Percentiles rank a stretch among this genome's conserved stretches.
Evolutionary conservation across 805 yeast species (phyloP).

Genomic region (Saturnispora quitensis): DNA sequence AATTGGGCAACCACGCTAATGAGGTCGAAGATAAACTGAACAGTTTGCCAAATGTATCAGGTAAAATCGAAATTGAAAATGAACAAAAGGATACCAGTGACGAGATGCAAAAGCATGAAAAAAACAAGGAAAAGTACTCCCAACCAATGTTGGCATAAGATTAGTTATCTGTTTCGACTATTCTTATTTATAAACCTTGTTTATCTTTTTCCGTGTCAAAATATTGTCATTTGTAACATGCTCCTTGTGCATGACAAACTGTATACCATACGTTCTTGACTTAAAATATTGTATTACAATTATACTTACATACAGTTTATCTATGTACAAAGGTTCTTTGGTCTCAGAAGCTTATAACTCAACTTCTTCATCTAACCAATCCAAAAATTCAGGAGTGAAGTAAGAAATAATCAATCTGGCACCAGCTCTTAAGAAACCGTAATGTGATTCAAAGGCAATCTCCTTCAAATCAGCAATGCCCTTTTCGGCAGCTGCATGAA

Average conservation of each 20-base stretch:
- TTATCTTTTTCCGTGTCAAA: background rate
- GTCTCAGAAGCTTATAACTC: conserved; percentile 12
- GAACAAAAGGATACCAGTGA: conserved; percentile 4
- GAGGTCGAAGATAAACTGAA: conserved; percentile 12
- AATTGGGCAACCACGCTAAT: background rate
- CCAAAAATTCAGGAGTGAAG: conserved; percentile 91
- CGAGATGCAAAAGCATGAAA: conserved; percentile 7
- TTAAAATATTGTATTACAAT: background rate
- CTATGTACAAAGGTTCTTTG: background rate
- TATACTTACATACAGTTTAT: background rate
- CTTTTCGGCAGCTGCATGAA: conserved; percentile 96
- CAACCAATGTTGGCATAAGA: conserved; percentile 4
- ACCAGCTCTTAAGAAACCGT: conserved; percentile 92
- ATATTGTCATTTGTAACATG: too few relatives aligned
- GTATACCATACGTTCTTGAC: background rate
- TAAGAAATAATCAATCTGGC: conserved; percentile 86
- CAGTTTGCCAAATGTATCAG: conserved; percentile 27
- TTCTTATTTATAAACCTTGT: background rate
- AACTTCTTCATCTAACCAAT: conserved; percentile 57
- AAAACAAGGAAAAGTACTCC: conserved; percentile 15
- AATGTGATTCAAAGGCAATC: conserved; percentile 76
- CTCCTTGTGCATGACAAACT: background rate
- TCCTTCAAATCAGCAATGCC: conserved; percentile 80
- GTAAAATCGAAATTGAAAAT: conserved; percentile 10
- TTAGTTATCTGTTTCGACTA: background rate